Base-by-base conservation (phyloP, 306 rosid species). In the Quercus engelmannii region DNA sequence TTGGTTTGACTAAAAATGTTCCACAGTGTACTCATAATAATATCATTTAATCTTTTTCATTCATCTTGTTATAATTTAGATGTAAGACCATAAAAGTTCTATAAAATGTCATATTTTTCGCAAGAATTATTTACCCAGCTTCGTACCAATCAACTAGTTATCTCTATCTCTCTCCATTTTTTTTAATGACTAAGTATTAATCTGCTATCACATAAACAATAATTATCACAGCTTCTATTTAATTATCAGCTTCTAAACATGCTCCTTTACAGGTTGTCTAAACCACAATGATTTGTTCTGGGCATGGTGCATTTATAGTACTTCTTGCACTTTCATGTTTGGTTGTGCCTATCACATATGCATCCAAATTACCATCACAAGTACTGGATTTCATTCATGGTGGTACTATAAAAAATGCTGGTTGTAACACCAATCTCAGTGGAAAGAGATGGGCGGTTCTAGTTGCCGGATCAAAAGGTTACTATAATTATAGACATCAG, bases 401-500 rank as follows among this genome's bases (percentile, higher is more conserved):
- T 57, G 28, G 20, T 57, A 20, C 11, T 38, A 38, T 8, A 7
- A 38, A 1, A 18, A 17, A 55, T 17, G 20, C n/a, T 7, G 21
- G 14, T 21, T 26, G 15, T 55, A n/a, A 55, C n/a, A n/a, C n/a
- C 6, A 5, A 15, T 23, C 18, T 10, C 26, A 5, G 13, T 4
- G 87, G 79, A 56, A 80, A 3, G 4, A 84, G 61, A 56, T 84
- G 88, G 88, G 85, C 75, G 0, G 21, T 85, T 4, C 83, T 81
- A 1, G 78, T 81, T 15, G 85, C 88, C 23, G 88, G 88, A 15
- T 81, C 88, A 15, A 2, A 0, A 0, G 80, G 72, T 12, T 78
- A 61, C 6, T 23, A 0, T 0, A 85, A 85, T 63, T 85, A 81
- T 58, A 85, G 88, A 52, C 88, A 85, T 41, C 88, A 85, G 82